Base-by-base conservation (phyloP, 108 stramenopile species). In the Craspedostauros australis region DNA sequence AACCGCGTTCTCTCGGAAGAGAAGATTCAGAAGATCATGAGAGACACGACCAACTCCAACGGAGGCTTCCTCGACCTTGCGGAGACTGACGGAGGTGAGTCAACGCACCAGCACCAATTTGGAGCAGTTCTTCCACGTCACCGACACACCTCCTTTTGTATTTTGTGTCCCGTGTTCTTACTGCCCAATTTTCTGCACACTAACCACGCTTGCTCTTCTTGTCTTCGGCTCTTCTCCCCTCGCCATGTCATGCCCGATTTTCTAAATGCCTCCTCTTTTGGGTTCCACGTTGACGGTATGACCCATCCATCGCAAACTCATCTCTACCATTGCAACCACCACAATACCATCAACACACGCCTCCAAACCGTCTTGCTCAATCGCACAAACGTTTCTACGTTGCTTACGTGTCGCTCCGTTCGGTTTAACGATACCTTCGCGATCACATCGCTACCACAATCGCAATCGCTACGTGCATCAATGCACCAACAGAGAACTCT, bases 21-120 rank as follows among this genome's bases (percentile, higher is more conserved):
- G 43, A 86, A 80, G 54, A 92, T 92, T 46, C 83, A 88, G 33
- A 92, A 86, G 57, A 87, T 92, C 56, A 87, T 92, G 80, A 86
- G 80, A 69, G 92, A 89, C 69, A 93, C 92, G 28, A 86, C 88
- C 37, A 82, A 73, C 39, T 59, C 47, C 39, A 76, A 59, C 31
- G 80, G 76, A 16, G 83, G 80, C 38, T 88, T 89, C 58, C 70
- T 82, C 65, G 88, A 89, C 62, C 61, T 89, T 60, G 79, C 65
- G 1, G 84, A 89, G 59, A 89, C 88, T 18, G 88, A 90, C 73
- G 88, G 82, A 42, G 88, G 88, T 89, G 63, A 75, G 87, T 70
- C n/a, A 32, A 30, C 11, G 7, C n/a, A n/a, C n/a, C n/a, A n/a
- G n/a, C n/a, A n/a, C n/a, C n/a, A n/a, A n/a, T n/a, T n/a, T n/a